Base-by-base conservation (phyloP, 306 rosid genomes). In the Prunus campanulata region DNA sequence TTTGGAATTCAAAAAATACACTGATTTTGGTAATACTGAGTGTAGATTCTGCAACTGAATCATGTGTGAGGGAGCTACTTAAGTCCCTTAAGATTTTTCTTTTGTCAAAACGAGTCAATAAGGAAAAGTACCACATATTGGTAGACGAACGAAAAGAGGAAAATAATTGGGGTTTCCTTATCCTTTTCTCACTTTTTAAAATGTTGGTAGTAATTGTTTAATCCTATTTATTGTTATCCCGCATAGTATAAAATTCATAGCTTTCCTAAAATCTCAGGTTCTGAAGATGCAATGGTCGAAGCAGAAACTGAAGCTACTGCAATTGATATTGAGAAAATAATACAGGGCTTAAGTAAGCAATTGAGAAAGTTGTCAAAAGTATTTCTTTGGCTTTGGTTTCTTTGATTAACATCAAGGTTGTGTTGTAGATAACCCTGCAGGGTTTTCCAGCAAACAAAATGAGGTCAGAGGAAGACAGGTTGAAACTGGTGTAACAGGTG, bases 401-500 rank as follows among this genome's bases (percentile, higher is more conserved):
- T 12, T 71, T 10, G 24, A 30, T 47, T 72, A 35, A 55, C 50
- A 6, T 55, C 8, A 55, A 30, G 64, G 25, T 20, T 67, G 71
- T 46, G 35, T 67, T 67, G 11, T 46, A 30, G 66, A 39, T 72
- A 30, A 13, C 52, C 75, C 7, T 54, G 66, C 14, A 11, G 50
- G 64, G 16, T 30, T 63, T 19, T 22, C 64, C 50, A 51, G 54
- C 61, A n/a, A 71, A 6, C 63, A 32, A 70, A 70, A 70, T 39
- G 20, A 32, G 44, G 64, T 32, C 6, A 27, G 22, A 1, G 74
- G 60, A 49, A 27, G 44, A 50, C 46, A 49, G 2, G n/a, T 39
- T 30, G 30, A 65, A 60, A n/a, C 30, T 22, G 64, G 29, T 61
- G 68, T 50, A 1, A 15, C 50, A 50, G 81, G 70, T 71, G 51